Percentiles rank a stretch among this genome's conserved stretches.
These are phyloP conservation scores for Colletotrichum sublineola DNA, from an alignment of 2,329 filamentous ascomycete genomes.

Conservation along the genomic window DNA sequence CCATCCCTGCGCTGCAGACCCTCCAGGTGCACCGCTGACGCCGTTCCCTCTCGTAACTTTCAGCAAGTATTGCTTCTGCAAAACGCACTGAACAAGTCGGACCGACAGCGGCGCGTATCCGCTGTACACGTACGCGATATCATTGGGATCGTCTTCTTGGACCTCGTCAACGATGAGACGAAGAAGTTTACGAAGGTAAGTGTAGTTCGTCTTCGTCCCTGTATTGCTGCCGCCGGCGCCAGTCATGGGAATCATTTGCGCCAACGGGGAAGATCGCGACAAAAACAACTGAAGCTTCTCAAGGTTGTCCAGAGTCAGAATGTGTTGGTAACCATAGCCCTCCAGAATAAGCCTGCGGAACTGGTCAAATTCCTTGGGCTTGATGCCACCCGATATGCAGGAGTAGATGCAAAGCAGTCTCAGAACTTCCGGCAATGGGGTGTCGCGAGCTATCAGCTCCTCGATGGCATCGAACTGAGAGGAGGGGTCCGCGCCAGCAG, in stretches of 20 bases:
- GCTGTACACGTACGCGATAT: conserved; percentile 97
- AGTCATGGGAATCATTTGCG: conserved; percentile 84
- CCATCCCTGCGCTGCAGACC: conserved; percentile 78
- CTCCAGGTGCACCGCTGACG: conserved; percentile 58
- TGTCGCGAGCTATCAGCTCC: conserved; percentile 91
- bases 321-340: conserved; percentile 94
- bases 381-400: conserved; percentile 88
- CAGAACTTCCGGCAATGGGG: conserved; percentile 84
- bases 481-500: conserved; percentile 88
- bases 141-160: conserved; percentile 92
- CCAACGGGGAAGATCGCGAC: conserved; percentile 80
- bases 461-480: conserved; percentile 92
- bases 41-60: conserved; percentile 76
- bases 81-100: conserved; percentile 89
- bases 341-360: conserved; percentile 91
- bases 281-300: conserved; percentile 92
- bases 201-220: conserved; percentile 86
- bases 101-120: conserved; percentile 95
- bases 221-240: conserved; percentile 74
- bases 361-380: conserved; percentile 87
- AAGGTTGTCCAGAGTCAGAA: conserved; percentile 88
- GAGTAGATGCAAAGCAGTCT: conserved; percentile 92
- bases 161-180: conserved; percentile 96
- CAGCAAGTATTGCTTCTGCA: conserved; percentile 89
- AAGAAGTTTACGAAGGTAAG: conserved; percentile 85